Evolutionary conservation across 2,329 filamentous ascomycete species (phyloP), one percentile per base, ranked within the genome.

Genomic region (Fusarium piperis): DNA sequence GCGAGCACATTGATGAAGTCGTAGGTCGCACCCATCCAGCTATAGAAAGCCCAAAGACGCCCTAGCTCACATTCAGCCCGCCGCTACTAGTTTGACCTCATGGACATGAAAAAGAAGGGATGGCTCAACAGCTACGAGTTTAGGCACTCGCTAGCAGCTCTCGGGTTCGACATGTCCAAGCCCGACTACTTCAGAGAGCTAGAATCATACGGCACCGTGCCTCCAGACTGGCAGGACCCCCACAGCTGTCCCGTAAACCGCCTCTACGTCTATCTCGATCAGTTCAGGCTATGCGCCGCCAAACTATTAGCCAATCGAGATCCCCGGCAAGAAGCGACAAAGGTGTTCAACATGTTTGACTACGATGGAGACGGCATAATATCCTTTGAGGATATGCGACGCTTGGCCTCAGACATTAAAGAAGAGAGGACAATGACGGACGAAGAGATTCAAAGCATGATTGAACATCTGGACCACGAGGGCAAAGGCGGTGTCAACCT

Each of bases 101-200:
- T 99, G 87, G 96, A 98, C 81, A 92, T 97, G 78, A 95, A 98
- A 86, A 95, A 97, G 81, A 95, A 98, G 84, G 89, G 91, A 52
- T 91, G 93, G 82, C 94, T 99, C 79, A 95, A 98, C 85, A 98
- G 97, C 86, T 96, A 98, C 84, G 96, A 99, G 84, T 93, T 98
- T 80, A 95, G 96, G 82, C 96, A 98, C 83, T 94, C 95, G 67
- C 91, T 98, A 77, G 96, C 97, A 80, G 96, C 96, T 4, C 90
- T 99, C 1, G 96, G 96, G 72, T 98, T 98, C 85, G 94, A 97
- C 77, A 87, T 97, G 56, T 89, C 94, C 65, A 97, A 97, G 81
- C 86, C 90, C 69, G 94, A 97, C 76, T 94, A 97, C 67, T 91
- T 95, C 77, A 85, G 88, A 51, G 90, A 97, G 69, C 88, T 99